These are phyloP conservation scores for Lojkania enalia DNA, from an alignment of 2,329 filamentous ascomycete genomes.

Conservation along the genomic window DNA sequence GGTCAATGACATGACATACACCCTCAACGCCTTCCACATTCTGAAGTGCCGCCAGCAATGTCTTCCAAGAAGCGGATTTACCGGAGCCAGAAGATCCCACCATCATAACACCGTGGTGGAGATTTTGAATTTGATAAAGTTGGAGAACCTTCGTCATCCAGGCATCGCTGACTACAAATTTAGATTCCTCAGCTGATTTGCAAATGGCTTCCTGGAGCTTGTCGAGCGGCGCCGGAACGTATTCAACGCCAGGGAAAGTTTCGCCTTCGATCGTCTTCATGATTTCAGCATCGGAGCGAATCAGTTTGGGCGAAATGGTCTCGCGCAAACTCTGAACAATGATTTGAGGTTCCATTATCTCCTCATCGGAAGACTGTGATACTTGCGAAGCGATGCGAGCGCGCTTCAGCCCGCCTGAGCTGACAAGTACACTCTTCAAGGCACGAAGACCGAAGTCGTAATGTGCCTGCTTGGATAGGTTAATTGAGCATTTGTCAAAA, in stretches of 20 bases:
- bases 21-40: conserved; percentile 90
- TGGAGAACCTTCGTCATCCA: conserved; percentile 99
- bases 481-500: conserved; percentile 84
- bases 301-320: conserved; percentile 96
- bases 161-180: conserved; percentile 85
- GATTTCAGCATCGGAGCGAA: conserved; percentile 85
- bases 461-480: conserved; percentile 92
- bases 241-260: conserved; percentile 91
- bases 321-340: conserved; percentile 98
- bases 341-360: conserved; percentile 89
- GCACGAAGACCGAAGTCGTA: conserved; percentile 99
- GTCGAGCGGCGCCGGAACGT: conserved; percentile 84
- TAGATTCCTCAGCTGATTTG: conserved; percentile 78
- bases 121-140: conserved; percentile 95
- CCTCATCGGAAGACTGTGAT: conserved; percentile 65
- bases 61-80: conserved; percentile 94
- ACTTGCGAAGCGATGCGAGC: conserved; percentile 67
- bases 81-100: conserved; percentile 96
- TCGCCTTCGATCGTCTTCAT: conserved; percentile 82
- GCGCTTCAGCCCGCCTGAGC: conserved; percentile 94
- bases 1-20: conserved; percentile 96
- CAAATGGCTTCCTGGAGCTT: conserved; percentile 80
- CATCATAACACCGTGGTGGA: conserved; percentile 99
- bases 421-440: conserved; percentile 96
- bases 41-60: conserved; percentile 87